Conservation (phyloP, 1,284 basidiomycete species). For the Apiotrichum laibachii region DNA sequence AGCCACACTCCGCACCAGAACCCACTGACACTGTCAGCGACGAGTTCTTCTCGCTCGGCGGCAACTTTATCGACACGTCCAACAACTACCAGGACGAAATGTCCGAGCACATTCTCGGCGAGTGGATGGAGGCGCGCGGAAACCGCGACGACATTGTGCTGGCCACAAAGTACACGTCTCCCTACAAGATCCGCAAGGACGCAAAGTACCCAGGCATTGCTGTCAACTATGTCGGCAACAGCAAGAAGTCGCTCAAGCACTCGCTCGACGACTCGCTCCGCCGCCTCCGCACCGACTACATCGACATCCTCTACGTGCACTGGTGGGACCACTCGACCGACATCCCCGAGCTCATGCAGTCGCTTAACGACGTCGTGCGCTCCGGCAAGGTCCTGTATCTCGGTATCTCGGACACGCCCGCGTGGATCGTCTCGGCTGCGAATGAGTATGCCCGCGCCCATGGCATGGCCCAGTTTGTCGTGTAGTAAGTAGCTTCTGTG, state of each 20-base stretch:
- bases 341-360: conserved; percentile 53
- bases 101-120: conserved; percentile 49
- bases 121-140: conserved; percentile 49
- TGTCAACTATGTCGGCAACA: conserved; percentile 50
- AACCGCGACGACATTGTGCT: conserved; percentile 35
- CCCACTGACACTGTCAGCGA: conserved; percentile 37
- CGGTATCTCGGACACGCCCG: conserved; percentile 55
- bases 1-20: neutral
- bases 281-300: conserved; percentile 53
- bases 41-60: conserved; percentile 40
- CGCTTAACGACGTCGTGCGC: conserved; percentile 48
- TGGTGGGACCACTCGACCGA: conserved; percentile 52
- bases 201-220: conserved; percentile 20
- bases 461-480: conserved; percentile 57
- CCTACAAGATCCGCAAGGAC: conserved; percentile 39
- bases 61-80: conserved; percentile 50
- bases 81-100: conserved; percentile 42
- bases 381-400: conserved; percentile 53
- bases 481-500: conserved; percentile 47
- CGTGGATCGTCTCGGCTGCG: conserved; percentile 59
- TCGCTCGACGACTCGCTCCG: conserved; percentile 40
- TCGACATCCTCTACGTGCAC: conserved; percentile 54
- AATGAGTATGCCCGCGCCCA: conserved; percentile 58
- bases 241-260: conserved; percentile 12
- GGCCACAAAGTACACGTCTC: conserved; percentile 36